Evolutionary conservation across 1,139 yeast species (phyloP), one percentile per base, ranked within the genome.

Genomic region (Eremothecium coryli): DNA sequence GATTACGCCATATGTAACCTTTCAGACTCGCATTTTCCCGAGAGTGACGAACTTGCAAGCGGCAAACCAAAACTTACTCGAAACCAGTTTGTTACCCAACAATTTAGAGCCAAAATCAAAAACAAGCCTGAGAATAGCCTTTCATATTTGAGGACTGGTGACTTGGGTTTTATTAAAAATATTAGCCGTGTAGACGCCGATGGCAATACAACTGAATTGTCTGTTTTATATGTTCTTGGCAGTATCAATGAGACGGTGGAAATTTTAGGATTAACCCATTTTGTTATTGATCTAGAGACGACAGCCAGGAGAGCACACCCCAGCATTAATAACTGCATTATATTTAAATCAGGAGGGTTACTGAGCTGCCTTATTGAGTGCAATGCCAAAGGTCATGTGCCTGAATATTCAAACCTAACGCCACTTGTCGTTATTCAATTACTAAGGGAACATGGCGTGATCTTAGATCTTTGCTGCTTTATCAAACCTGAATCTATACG

Each of bases 211-310:
- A 61, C 72, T 14, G 80, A 74, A 34, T 61, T 85, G 59, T 95
- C 86, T 50, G 79, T 94, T 5, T 64, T 90, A 33, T 90, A 81
- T 55, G 86, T 86, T 7, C 61, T 90, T 32, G 98, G 98, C 0
- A 70, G 76, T 37, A 79, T 93, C 31, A 76, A 86, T 5, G 93
- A 82, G 45, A 86, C 97, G 0, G 80, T 90, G 60, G 99, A 90
- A 54, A 78, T 82, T 2, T 69, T 84, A 64, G 99, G 99, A 0
- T 64, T 90, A 44, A 88, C 84, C 50, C 95, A 85, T 56, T 90
- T 90, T 65, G 94, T 94, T 1, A 62, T 69, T 22, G 97, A 88
- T 56, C 70, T 88, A 42, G 96, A 88, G 49, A 64, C 63, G 27
- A 76, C 94, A 2, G 76, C 86, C 18, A 90, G 78, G 49, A 63